Percentiles rank a stretch among this genome's conserved stretches.
These are phyloP conservation scores for Polysphondylium violaceum DNA, from an alignment of 78 protist species.

Conservation along the genomic window DNA sequence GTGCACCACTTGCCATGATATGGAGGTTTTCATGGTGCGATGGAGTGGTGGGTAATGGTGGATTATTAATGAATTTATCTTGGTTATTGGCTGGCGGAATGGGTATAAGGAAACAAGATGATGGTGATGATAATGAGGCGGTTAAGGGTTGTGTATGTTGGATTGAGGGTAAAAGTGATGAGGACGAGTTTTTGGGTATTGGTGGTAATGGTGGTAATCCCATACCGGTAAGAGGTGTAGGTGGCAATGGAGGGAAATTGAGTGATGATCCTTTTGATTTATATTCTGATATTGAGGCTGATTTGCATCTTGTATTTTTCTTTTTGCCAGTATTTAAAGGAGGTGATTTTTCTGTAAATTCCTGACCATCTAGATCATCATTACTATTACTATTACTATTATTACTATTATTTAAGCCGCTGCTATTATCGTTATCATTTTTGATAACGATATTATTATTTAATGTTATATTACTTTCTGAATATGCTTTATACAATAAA, in stretches of 20 bases:
- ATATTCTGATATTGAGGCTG: not conserved
- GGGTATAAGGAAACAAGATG: not conserved
- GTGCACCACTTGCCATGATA: not conserved
- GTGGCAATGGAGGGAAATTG: not conserved
- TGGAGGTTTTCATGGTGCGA: too few species aligned
- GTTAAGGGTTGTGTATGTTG: not conserved
- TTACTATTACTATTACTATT: not conserved
- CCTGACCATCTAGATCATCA: not conserved
- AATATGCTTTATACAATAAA: not conserved
- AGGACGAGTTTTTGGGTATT: not conserved
- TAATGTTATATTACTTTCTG: not conserved
- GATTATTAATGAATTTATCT: too few species aligned
- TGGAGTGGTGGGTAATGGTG: too few species aligned
- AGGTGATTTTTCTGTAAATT: not conserved
- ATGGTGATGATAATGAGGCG: not conserved
- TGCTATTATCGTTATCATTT: not conserved
- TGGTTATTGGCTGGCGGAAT: not conserved
- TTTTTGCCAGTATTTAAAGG: not conserved
- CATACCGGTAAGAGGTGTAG: not conserved
- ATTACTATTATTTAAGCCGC: not conserved
- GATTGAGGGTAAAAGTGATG: too few species aligned
- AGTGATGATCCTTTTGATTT: not conserved
- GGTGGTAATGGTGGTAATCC: constrained; percentile 1
- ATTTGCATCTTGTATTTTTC: not conserved
- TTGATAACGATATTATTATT: not conserved